Percentiles rank a stretch among this genome's conserved stretches.
These are phyloP conservation scores for Tolypocladium amazonense DNA, from an alignment of 2,329 filamentous ascomycete species.

Conservation along the genomic window DNA sequence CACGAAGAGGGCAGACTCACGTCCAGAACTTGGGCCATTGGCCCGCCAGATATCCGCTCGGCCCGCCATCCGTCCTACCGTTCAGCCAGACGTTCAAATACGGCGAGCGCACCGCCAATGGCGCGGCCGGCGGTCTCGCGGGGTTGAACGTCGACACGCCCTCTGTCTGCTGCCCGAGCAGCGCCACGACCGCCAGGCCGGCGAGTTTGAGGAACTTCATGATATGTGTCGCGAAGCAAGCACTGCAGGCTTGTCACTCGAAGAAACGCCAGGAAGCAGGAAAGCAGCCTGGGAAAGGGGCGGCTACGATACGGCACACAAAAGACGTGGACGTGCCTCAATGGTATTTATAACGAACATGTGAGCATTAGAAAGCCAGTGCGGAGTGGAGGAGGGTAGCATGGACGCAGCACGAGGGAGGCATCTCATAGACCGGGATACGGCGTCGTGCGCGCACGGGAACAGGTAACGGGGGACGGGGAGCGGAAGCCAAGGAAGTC, in stretches of 20 bases:
- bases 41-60: constrained; percentile 57
- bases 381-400: background rate
- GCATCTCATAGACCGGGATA: background rate
- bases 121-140: constrained; percentile 55
- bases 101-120: constrained; percentile 63
- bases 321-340: background rate
- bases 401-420: background rate
- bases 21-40: constrained; percentile 61
- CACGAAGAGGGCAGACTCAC: constrained; percentile 29
- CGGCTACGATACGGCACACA: background rate
- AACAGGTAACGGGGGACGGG: background rate
- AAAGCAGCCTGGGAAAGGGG: background rate
- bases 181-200: constrained; percentile 8
- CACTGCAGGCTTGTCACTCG: background rate
- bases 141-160: constrained; percentile 48
- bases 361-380: background rate
- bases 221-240: background rate
- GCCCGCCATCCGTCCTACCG: constrained; percentile 48
- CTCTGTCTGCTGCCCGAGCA: constrained; percentile 5
- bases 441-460: background rate
- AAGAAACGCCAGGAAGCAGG: background rate
- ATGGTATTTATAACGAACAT: background rate
- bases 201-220: constrained; percentile 12
- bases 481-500: background rate
- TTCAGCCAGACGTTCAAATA: constrained; percentile 64